Evolutionary conservation across 2,329 filamentous ascomycete genomes (phyloP).

Genomic region (Tolypocladium capitatum): DNA sequence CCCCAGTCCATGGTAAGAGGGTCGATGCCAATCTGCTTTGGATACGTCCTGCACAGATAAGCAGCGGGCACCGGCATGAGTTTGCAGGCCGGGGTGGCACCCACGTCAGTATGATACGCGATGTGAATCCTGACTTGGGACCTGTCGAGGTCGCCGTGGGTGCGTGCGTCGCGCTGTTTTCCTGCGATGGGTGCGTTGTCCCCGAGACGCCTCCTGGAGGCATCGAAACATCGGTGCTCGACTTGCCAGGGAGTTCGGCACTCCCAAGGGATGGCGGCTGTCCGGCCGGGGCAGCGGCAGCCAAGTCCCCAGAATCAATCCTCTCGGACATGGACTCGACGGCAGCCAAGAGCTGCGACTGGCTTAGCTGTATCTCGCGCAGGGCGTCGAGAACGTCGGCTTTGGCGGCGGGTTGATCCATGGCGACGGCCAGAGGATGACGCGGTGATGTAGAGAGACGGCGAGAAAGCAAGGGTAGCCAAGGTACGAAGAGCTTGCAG

Average conservation of each 20-base stretch:
- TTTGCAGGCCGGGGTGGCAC: constrained; percentile 7
- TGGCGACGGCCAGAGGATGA: constrained; percentile 4
- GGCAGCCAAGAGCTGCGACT: constrained; percentile 25
- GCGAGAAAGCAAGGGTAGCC: not conserved
- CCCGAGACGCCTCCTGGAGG: not conserved
- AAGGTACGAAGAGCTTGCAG: not conserved
- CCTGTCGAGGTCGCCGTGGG: constrained; percentile 13
- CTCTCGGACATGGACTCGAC: constrained; percentile 25
- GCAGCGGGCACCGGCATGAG: not conserved
- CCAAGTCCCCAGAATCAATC: constrained; percentile 7
- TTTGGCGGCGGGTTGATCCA: constrained; percentile 11
- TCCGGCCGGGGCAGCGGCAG: constrained; percentile 1
- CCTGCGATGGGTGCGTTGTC: not conserved
- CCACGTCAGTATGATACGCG: constrained; percentile 43
- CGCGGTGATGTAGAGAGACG: not conserved
- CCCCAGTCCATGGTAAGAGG: constrained; percentile 87
- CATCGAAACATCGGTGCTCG: not conserved
- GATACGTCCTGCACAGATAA: constrained; percentile 53
- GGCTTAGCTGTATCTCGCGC: constrained; percentile 28
- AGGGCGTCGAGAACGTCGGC: constrained; percentile 16
- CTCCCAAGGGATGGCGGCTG: constrained; percentile 1
- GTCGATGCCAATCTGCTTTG: constrained; percentile 85
- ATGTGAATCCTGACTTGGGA: constrained; percentile 34
- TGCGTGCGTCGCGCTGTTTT: not conserved
- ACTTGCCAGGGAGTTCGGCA: not conserved